Conservation (phyloP, 495 filamentous ascomycete genomes). For the Aspergillus coremiiformis region DNA sequence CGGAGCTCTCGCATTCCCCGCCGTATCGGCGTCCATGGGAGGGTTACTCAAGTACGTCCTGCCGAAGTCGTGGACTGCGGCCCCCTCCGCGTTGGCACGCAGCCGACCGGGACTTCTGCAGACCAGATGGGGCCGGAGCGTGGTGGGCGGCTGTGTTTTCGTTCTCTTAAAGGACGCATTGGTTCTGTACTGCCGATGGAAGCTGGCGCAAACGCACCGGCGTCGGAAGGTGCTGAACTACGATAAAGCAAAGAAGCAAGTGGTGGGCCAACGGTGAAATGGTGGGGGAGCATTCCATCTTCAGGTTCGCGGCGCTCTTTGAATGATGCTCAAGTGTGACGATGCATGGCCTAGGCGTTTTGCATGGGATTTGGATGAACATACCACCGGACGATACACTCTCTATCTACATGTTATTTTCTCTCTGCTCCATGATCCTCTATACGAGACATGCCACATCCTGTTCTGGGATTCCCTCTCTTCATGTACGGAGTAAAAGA, state of each 20-base stretch:
- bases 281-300: neutral
- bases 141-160: conserved; percentile 73
- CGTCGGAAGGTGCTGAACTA: conserved; percentile 63
- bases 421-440: neutral
- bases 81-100: conserved; percentile 30
- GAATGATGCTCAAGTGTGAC: conserved; percentile 7
- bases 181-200: conserved; percentile 67
- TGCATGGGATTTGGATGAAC: neutral
- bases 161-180: conserved; percentile 71
- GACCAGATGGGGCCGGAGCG: conserved; percentile 67
- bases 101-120: conserved; percentile 57
- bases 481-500: too few relatives aligned
- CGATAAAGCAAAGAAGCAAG: conserved; percentile 37
- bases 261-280: conserved; percentile 13
- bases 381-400: neutral
- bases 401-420: neutral
- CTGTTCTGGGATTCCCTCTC: neutral
- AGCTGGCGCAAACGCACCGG: conserved; percentile 59
- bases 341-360: conserved; percentile 16
- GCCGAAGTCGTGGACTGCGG: conserved; percentile 55
- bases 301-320: neutral
- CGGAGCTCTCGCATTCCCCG: conserved; percentile 57
- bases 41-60: conserved; percentile 55
- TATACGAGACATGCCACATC: neutral
- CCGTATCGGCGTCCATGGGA: conserved; percentile 57